Evolutionary conservation across 2,329 filamentous ascomycete genomes (phyloP), one percentile per base, ranked within the genome.

Genomic region (Fusarium algeriense): DNA sequence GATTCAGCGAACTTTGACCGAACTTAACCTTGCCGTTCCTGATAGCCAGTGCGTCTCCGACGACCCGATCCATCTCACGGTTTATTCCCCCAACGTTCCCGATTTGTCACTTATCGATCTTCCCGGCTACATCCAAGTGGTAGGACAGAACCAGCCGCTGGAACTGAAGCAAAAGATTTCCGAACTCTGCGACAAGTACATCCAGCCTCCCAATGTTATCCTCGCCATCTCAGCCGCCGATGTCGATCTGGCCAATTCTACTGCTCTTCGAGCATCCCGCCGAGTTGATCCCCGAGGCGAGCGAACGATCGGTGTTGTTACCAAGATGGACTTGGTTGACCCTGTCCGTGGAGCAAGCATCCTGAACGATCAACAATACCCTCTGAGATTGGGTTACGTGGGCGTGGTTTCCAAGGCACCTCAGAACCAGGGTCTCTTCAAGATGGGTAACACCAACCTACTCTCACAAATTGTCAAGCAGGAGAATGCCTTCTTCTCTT

Each of bases 291-390:
- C 96, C 3, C 88, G 96, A 67, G 96, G 96, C 59, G 96, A 99
- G 82, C 89, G 96, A 69, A 99, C 96, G 0, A 99, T 99, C 78
- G 96, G 96, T 46, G 96, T 99, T n/a, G 91, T 99, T 44, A 99
- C 96, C 6, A 99, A 99, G 84, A 98, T 99, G 95, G 96, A 99
- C 77, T 86, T 99, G 26, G 95, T 99, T 11, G 95, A 98, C 74
- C 88, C 96, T 6, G 84, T 86, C 11, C 90, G 95, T 63, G 96
- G 95, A 34, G 88, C 89, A 17, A 87, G 89, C 38, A 93, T 99
- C 35, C 85, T 99, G 23, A 91, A 87, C 30, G 95, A 99, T 80
- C 92, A 90, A 78, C 97, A 98, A 80, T 99, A 99, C 78, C 95
- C 96, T 43, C 86, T 99, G 34, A 89, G 96, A n/a, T 85, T 99